phyloP scores from a whole-genome alignment of 148 eudicot species.

The Chenopodium berlandieri region DNA sequence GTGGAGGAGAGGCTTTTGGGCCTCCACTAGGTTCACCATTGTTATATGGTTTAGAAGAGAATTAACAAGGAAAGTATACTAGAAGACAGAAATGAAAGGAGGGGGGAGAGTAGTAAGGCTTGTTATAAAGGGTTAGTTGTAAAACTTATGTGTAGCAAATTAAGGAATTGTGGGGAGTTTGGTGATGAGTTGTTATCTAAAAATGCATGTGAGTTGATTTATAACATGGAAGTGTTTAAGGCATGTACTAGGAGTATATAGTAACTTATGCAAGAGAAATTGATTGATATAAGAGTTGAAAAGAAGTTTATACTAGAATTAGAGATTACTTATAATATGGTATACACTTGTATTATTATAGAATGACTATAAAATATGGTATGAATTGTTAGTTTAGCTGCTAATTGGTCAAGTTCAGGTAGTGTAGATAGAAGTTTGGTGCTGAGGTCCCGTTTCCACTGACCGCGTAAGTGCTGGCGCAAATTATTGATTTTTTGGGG shows the following conservation, averaged over 20 bases:
- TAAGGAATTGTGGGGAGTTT: constrained; percentile 13
- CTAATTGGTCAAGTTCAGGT: constrained; percentile 12
- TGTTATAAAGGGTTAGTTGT: neutral
- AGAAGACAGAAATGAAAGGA: neutral
- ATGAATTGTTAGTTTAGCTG: neutral
- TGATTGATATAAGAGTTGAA: no score
- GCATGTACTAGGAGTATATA: no score
- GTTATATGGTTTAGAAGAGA: no score
- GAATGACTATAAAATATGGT: neutral
- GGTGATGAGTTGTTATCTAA: constrained; percentile 36
- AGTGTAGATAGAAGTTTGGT: constrained; percentile 15
- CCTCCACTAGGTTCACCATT: constrained; percentile 89
- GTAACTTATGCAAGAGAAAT: no score
- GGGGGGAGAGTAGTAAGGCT: neutral
- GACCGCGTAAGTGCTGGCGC: neutral
- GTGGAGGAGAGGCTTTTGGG: constrained; percentile 62
- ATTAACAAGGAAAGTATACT: no score
- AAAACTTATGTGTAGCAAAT: neutral
- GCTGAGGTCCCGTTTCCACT: neutral
- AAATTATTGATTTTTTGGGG: no score
- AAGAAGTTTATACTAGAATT: no score
- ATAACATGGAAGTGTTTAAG: no score
- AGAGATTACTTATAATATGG: no score
- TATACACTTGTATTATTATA: no score
- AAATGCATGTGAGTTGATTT: no score